A percentile compares a stretch with the other conserved stretches of the same genome.
phyloP scores from a whole-genome alignment of 768 basidiomycete species.

The Suillus hirtellus region DNA sequence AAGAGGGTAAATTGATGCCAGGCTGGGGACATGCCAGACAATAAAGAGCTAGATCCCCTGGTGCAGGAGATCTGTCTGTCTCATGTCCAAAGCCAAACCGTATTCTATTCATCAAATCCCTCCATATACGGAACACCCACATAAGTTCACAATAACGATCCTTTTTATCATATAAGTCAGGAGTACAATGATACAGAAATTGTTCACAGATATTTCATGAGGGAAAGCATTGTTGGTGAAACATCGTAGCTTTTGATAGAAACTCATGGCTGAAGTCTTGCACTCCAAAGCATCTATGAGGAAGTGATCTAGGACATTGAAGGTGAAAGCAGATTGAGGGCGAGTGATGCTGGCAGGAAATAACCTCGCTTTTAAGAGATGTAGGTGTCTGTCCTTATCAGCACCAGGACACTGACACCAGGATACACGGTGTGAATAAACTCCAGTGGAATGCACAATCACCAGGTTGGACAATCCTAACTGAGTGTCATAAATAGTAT shows the following conservation, averaged over 20 bases:
- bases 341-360: conserved; percentile 16
- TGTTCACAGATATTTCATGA: background rate
- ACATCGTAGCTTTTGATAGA: background rate
- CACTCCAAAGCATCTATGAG: conserved; percentile 22
- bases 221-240: conserved; percentile 5
- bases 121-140: background rate
- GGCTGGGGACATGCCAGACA: conserved; percentile 12
- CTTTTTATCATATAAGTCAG: background rate
- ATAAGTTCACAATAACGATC: conserved; percentile 6
- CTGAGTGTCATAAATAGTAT: background rate
- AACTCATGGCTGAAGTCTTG: conserved; percentile 8
- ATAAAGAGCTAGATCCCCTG: conserved; percentile 5
- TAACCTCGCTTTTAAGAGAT: conserved; percentile 15
- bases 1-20: conserved; percentile 9
- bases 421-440: conserved; percentile 5
- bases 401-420: conserved; percentile 6
- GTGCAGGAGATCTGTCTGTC: background rate
- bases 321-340: conserved; percentile 23
- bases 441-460: conserved; percentile 7
- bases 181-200: background rate
- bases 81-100: conserved; percentile 2
- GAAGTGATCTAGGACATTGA: conserved; percentile 21
- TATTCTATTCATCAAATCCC: conserved; percentile 3
- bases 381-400: conserved; percentile 3
- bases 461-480: conserved; percentile 1